Percentiles rank a stretch among this genome's conserved stretches.
Evolutionary conservation across 345 rosid genomes (phyloP).

Genomic region (Excoecaria cochinchinensis): DNA sequence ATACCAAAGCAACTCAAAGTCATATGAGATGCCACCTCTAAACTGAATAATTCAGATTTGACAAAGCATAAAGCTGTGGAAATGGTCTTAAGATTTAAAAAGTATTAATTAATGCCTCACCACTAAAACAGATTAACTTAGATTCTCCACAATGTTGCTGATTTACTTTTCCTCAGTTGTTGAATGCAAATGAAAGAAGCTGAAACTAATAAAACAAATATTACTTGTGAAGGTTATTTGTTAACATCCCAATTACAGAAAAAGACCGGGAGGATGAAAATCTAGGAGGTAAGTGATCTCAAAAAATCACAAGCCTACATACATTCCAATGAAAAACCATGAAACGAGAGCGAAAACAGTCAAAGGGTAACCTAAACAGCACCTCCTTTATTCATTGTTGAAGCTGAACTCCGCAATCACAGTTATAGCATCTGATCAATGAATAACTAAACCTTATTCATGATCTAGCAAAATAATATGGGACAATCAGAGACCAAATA

Average conservation of each 20-base stretch:
- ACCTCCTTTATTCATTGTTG: neutral
- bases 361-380: neutral
- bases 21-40: neutral
- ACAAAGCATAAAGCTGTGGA: neutral
- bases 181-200: neutral
- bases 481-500: neutral
- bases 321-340: neutral
- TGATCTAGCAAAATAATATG: neutral
- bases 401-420: neutral
- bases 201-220: neutral
- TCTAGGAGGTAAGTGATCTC: neutral
- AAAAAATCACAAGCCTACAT: no score
- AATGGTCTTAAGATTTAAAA: neutral
- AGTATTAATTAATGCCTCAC: neutral
- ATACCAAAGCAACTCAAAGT: slow-evolving; percentile 15
- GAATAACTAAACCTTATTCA: neutral
- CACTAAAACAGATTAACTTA: neutral
- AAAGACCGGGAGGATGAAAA: neutral
- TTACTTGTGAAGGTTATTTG: neutral
- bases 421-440: neutral
- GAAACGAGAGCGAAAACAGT: neutral
- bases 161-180: neutral
- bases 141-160: neutral
- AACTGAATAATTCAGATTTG: neutral
- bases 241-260: neutral